Evolutionary conservation across 1,284 basidiomycete species (phyloP).

Genomic region (Marasmius oreades): DNA sequence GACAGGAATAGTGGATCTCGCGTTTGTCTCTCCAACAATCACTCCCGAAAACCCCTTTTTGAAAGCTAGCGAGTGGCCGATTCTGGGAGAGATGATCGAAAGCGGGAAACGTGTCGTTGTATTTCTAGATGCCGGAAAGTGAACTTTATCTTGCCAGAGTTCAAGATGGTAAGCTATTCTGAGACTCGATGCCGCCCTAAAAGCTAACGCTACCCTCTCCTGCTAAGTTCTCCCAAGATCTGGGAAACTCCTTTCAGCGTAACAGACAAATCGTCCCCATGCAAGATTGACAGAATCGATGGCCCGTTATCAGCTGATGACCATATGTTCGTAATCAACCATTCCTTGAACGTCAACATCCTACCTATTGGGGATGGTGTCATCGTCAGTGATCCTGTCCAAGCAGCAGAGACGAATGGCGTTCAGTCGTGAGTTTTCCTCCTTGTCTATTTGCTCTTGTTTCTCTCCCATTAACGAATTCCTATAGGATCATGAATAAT

Average conservation of each 20-base stretch:
- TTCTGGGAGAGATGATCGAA: slow-evolving; percentile 65
- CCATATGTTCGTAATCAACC: slow-evolving; percentile 58
- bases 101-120: slow-evolving; percentile 64
- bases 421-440: slow-evolving; percentile 28
- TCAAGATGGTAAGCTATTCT: slow-evolving; percentile 46
- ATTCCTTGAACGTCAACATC: slow-evolving; percentile 42
- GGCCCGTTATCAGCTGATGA: slow-evolving; percentile 43
- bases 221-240: slow-evolving; percentile 41
- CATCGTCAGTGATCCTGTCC: slow-evolving; percentile 28
- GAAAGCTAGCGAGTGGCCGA: slow-evolving; percentile 65
- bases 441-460: not conserved
- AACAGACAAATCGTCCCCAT: slow-evolving; percentile 60
- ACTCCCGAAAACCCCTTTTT: slow-evolving; percentile 34
- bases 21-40: slow-evolving; percentile 52
- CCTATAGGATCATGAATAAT: slow-evolving; percentile 32
- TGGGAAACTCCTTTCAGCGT: slow-evolving; percentile 76
- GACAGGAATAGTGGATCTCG: slow-evolving; percentile 51
- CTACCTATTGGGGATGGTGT: slow-evolving; percentile 28
- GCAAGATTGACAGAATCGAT: slow-evolving; percentile 61
- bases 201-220: not conserved
- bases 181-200: slow-evolving; percentile 22
- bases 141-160: slow-evolving; percentile 65
- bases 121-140: slow-evolving; percentile 57
- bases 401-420: slow-evolving; percentile 33
- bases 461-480: not conserved